Evolutionary conservation across 805 yeast species (phyloP).

Genomic region (Yamadazyma ubonensis): DNA sequence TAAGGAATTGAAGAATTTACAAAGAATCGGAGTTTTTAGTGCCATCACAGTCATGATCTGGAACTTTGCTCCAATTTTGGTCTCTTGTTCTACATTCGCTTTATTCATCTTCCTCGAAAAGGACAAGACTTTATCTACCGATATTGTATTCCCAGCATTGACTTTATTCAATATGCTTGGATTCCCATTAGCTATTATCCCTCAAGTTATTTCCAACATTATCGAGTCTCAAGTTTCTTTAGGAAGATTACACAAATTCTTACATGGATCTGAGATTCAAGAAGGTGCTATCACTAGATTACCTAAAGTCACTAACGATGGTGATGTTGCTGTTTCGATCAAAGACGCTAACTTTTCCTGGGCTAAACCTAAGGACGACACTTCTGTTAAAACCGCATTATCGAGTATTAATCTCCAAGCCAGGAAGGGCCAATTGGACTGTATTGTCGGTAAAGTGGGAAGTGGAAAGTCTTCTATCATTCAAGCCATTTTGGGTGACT

Average conservation of each 20-base stretch:
- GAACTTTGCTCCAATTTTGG: constrained; percentile 84
- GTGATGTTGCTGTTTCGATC: constrained; percentile 66
- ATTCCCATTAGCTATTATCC: constrained; percentile 91
- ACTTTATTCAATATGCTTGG: constrained; percentile 82
- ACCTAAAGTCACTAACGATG: constrained; percentile 49
- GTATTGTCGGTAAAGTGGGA: constrained; percentile 90
- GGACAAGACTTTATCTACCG: constrained; percentile 71
- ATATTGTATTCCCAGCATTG: constrained; percentile 87
- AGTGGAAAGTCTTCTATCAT: constrained; percentile 84
- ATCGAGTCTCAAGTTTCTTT: constrained; percentile 89
- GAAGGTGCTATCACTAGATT: constrained; percentile 64
- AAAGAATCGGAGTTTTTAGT: constrained; percentile 66
- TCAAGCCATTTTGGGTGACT: constrained; percentile 78
- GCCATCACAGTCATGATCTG: constrained; percentile 76
- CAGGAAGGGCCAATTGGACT: constrained; percentile 72
- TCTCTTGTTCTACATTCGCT: constrained; percentile 87
- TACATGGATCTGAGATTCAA: constrained; percentile 79
- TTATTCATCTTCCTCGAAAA: constrained; percentile 62
- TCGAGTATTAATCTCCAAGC: constrained; percentile 61
- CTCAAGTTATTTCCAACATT: constrained; percentile 80
- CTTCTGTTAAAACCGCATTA: constrained; percentile 60
- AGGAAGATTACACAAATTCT: constrained; percentile 68
- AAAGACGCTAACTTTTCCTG: constrained; percentile 73
- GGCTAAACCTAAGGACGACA: constrained; percentile 61
- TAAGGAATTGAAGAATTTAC: constrained; percentile 75